These are phyloP conservation scores for Aspergillus neotritici DNA, from an alignment of 2,329 filamentous ascomycete genomes.

Conservation along the genomic window DNA sequence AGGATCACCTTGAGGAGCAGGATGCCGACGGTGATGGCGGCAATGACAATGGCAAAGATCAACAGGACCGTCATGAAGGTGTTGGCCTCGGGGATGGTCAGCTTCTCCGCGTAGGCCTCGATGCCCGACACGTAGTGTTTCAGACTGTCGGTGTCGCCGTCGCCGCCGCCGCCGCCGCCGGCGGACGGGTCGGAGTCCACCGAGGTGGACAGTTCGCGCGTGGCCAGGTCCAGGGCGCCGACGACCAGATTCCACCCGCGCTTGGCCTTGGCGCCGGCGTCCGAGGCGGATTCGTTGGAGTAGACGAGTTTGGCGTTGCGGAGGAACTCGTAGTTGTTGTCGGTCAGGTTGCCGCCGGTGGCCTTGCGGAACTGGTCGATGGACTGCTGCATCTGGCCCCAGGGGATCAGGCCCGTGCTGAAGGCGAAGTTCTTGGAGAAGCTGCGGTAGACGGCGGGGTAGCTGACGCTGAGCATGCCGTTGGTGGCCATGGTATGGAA, in stretches of 20 bases:
- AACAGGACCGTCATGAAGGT: slow-evolving; percentile 94
- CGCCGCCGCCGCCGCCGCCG: slow-evolving; percentile 18
- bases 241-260: slow-evolving; percentile 49
- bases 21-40: slow-evolving; percentile 75
- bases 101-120: slow-evolving; percentile 73
- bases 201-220: slow-evolving; percentile 45
- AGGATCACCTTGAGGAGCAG: slow-evolving; percentile 86
- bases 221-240: slow-evolving; percentile 43
- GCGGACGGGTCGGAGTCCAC: slow-evolving; percentile 39
- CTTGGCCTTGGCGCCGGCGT: slow-evolving; percentile 45
- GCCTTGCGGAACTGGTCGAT: slow-evolving; percentile 77
- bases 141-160: slow-evolving; percentile 33
- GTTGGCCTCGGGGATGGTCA: slow-evolving; percentile 80
- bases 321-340: slow-evolving; percentile 70
- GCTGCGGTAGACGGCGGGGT: slow-evolving; percentile 79
- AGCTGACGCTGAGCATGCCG: slow-evolving; percentile 88
- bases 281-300: slow-evolving; percentile 52
- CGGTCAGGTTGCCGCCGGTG: slow-evolving; percentile 82
- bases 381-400: slow-evolving; percentile 68
- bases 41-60: slow-evolving; percentile 81
- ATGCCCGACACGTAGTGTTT: slow-evolving; percentile 65
- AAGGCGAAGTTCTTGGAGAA: slow-evolving; percentile 94
- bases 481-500: slow-evolving; percentile 94
- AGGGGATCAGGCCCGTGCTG: slow-evolving; percentile 76
- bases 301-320: slow-evolving; percentile 71